These are phyloP conservation scores for Brettanomyces nanus DNA, from an alignment of 805 yeast species.

Conservation along the genomic window DNA sequence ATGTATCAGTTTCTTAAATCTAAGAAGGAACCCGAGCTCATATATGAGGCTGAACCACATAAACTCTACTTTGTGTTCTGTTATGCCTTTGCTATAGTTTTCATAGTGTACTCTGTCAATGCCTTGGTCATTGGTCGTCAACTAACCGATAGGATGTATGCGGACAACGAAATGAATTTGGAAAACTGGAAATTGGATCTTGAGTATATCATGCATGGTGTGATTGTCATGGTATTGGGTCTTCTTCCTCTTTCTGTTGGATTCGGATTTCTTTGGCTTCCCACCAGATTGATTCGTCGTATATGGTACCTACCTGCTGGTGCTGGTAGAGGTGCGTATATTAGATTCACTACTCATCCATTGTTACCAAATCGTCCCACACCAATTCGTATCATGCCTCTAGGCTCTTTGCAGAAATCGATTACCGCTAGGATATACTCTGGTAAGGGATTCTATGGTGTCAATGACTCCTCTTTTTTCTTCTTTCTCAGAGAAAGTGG, in stretches of 20 bases:
- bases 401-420: constrained; percentile 46
- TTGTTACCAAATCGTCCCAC: constrained; percentile 67
- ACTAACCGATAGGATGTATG: constrained; percentile 20
- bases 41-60: constrained; percentile 82
- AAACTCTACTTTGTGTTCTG: constrained; percentile 63
- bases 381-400: constrained; percentile 62
- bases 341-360: constrained; percentile 69
- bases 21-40: constrained; percentile 57
- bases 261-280: constrained; percentile 39
- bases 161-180: constrained; percentile 24
- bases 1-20: constrained; percentile 46
- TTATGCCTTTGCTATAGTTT: constrained; percentile 59
- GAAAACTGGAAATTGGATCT: constrained; percentile 17
- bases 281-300: constrained; percentile 64
- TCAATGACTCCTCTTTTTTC: constrained; percentile 68
- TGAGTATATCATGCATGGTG: constrained; percentile 18
- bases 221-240: constrained; percentile 31
- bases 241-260: constrained; percentile 35
- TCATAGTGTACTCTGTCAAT: constrained; percentile 59
- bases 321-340: constrained; percentile 33
- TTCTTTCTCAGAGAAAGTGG: constrained; percentile 59
- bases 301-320: constrained; percentile 69
- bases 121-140: constrained; percentile 25
- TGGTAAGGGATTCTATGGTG: constrained; percentile 83
- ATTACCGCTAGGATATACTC: constrained; percentile 68